Evolutionary conservation across 2,329 filamentous ascomycete genomes (phyloP).

Genomic region (Aciculosporium take): DNA sequence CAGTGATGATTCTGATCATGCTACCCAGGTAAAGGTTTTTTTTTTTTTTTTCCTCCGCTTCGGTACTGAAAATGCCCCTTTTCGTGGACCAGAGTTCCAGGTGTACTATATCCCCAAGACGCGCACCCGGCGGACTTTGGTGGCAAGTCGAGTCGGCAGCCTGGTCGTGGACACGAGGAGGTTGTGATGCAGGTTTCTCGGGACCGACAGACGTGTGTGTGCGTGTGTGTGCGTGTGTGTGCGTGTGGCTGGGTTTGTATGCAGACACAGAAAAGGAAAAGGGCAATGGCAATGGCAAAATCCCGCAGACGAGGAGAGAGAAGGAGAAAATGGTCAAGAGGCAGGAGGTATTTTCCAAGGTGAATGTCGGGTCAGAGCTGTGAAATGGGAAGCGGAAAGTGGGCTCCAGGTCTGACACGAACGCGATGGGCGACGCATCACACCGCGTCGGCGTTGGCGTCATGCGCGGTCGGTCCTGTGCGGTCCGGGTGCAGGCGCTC

Average conservation of each 20-base stretch:
- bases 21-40: background rate
- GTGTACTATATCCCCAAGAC: slow-evolving; percentile 2
- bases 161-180: background rate
- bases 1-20: background rate
- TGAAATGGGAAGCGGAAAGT: slow-evolving; percentile 1
- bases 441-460: slow-evolving; percentile 9
- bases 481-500: background rate
- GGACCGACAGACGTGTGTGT: background rate
- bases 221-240: too few species aligned
- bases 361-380: background rate
- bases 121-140: background rate
- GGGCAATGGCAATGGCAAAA: background rate
- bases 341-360: slow-evolving; percentile 1
- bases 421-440: slow-evolving; percentile 10
- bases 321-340: background rate
- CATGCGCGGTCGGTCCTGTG: background rate
- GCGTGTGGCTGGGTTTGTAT: background rate
- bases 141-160: background rate
- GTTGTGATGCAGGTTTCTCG: background rate
- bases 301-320: background rate
- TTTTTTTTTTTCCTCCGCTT: background rate
- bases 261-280: background rate
- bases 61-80: background rate
- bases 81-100: too few species aligned
- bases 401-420: slow-evolving; percentile 10